Evolutionary conservation across 2,329 filamentous ascomycete species (phyloP), one percentile per base, ranked within the genome.

Genomic region (Monilinia polystroma): DNA sequence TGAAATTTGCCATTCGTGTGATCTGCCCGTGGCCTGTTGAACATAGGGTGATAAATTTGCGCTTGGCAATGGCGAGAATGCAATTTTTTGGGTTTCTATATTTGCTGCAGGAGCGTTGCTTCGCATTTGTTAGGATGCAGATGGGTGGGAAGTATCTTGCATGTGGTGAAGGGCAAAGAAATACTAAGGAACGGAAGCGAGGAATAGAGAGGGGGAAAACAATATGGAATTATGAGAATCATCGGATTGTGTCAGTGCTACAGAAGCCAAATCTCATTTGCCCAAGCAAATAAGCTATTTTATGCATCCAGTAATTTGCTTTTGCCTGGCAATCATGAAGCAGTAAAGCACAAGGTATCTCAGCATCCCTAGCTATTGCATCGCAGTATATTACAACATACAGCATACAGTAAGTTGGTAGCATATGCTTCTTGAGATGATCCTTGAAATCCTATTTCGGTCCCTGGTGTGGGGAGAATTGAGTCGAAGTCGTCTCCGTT

Each of bases 371-470:
- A 60, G 57, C 43, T 60, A 6, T 60, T 49, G 43, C 57, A 49
- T 49, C 57, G 45, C 57, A 60, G 57, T 7, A 49, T 43, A 59
- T 59, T 51, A 51, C 57, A 60, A 20, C 57, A 59, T 59, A 49
- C 57, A 29, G 26, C 20, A 49, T 60, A 43, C 35, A 29, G 35
- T 20, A 23, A 49, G 18, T 8, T 6, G 12, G 55, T 58, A 51
- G 45, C 26, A 23, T 5, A 51, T 8, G 45, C 57, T 38, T 38
- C 32, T 38, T 10, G 20, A 49, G 29, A 49, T 51, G 45, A 60
- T 60, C 57, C 57, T 38, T 51, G 45, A 60, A 60, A 51, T 51
- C 45, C 57, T 51, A 38, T 38, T 51, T 51, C 29, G 8, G 29
- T 51, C 29, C 12, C n/a, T 29, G 38, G 23, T 59, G 43, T 47